Conservation (phyloP, 192 early-diverging fungal species). For the Entomortierella lignicola region DNA sequence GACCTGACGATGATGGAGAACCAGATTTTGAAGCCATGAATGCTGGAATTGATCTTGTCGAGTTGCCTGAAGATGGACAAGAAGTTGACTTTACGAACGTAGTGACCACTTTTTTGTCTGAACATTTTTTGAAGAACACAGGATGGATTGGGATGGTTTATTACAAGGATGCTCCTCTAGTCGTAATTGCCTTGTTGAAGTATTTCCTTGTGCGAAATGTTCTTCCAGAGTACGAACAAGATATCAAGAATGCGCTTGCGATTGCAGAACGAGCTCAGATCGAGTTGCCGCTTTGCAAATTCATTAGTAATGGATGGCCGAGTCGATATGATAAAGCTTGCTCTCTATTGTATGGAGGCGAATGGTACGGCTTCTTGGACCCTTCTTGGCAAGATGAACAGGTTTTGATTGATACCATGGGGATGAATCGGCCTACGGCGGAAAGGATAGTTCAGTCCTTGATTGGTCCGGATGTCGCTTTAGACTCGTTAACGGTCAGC, state of each 20-base stretch:
- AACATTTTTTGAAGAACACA: conserved; percentile 57
- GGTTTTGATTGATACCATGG: conserved; percentile 18
- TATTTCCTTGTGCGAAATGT: conserved; percentile 62
- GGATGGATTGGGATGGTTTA: conserved; percentile 61
- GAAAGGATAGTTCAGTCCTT: conserved; percentile 27
- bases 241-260: conserved; percentile 58
- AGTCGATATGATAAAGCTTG: conserved; percentile 68
- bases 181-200: conserved; percentile 61
- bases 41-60: conserved; percentile 54
- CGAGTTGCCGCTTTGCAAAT: conserved; percentile 63
- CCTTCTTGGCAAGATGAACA: conserved; percentile 23
- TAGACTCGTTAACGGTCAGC: background rate
- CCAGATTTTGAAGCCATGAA: conserved; percentile 58
- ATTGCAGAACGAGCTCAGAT: conserved; percentile 54
- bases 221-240: conserved; percentile 62
- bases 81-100: conserved; percentile 58
- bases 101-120: conserved; percentile 61
- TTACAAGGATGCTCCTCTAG: conserved; percentile 54
- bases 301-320: conserved; percentile 45
- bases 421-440: conserved; percentile 27
- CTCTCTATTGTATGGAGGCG: conserved; percentile 59
- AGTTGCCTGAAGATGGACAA: conserved; percentile 52
- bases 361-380: conserved; percentile 51
- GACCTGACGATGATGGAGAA: conserved; percentile 50
- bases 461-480: conserved; percentile 8